These are phyloP conservation scores for Sicyos edulis DNA, from an alignment of 306 rosid genomes.

Conservation along the genomic window DNA sequence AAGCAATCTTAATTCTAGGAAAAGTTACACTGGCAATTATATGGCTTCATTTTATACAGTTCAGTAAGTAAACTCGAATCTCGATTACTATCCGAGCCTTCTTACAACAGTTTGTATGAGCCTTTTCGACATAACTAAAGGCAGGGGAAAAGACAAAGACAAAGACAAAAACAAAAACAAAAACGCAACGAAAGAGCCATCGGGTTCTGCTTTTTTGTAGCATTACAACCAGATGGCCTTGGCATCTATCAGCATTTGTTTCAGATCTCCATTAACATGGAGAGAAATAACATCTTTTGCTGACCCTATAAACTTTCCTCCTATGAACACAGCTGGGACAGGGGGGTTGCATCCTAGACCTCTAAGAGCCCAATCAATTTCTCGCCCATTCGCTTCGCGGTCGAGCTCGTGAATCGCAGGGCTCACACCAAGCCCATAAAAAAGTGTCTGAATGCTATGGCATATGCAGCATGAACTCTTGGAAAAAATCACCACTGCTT, in stretches of 20 bases:
- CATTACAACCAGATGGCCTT: conserved; percentile 88
- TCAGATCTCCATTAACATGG: conserved; percentile 87
- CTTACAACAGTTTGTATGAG: conserved; percentile 15
- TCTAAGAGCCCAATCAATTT: conserved; percentile 76
- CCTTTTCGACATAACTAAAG: conserved; percentile 6
- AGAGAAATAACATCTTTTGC: conserved; percentile 86
- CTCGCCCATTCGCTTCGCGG: conserved; percentile 61
- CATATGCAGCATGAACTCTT: conserved; percentile 96
- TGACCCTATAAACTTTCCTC: conserved; percentile 80
- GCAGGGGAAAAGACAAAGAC: neutral
- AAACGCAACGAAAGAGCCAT: conserved; percentile 10
- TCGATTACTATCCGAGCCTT: conserved; percentile 11
- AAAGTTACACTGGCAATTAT: neutral
- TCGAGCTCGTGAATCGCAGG: conserved; percentile 92
- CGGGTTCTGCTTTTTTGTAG: neutral
- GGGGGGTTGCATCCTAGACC: conserved; percentile 80
- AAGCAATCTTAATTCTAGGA: neutral
- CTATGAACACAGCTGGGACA: conserved; percentile 92
- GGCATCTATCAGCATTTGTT: conserved; percentile 87
- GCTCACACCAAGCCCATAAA: conserved; percentile 91
- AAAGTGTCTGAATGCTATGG: conserved; percentile 81
- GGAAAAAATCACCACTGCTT: conserved; percentile 89
- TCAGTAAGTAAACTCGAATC: conserved; percentile 37
- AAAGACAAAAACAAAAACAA: neutral
- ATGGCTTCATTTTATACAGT: conserved; percentile 25